Evolutionary conservation across 306 rosid genomes (phyloP).

Genomic region (Gynostemma pentaphyllum): DNA sequence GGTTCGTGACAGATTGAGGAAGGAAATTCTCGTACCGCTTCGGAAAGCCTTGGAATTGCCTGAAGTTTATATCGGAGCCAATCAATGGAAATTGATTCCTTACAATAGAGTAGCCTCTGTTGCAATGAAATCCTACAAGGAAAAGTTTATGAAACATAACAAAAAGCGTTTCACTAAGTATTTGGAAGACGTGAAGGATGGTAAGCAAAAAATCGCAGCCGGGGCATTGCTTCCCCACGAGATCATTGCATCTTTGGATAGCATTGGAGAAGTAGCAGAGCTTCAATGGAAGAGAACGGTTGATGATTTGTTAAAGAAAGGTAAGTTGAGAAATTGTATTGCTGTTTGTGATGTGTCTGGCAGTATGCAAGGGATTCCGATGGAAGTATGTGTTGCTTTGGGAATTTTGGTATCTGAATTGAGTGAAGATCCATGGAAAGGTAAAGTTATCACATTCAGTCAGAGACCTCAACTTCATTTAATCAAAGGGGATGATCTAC

Average conservation of each 20-base stretch:
- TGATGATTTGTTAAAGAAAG: constrained; percentile 19
- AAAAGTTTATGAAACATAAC: constrained; percentile 15
- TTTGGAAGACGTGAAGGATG: constrained; percentile 14
- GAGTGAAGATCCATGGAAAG: constrained; percentile 36
- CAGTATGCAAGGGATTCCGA: constrained; percentile 20
- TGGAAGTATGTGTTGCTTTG: constrained; percentile 27
- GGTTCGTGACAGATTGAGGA: too few species aligned
- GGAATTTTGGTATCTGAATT: constrained; percentile 29
- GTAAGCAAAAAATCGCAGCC: constrained; percentile 25
- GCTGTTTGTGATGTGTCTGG: constrained; percentile 31
- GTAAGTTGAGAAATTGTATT: constrained; percentile 23
- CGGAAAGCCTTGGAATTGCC: too few species aligned
- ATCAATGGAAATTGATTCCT: too few species aligned
- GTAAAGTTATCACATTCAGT: constrained; percentile 27
- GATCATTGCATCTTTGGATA: constrained; percentile 12
- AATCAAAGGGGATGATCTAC: constrained; percentile 16
- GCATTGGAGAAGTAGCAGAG: constrained; percentile 18
- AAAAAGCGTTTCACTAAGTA: constrained; percentile 19
- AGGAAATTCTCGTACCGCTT: background rate
- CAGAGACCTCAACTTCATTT: constrained; percentile 18
- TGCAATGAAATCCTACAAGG: constrained; percentile 27
- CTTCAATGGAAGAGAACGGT: constrained; percentile 34
- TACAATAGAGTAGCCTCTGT: too few species aligned
- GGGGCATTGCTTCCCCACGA: constrained; percentile 38
- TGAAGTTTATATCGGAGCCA: too few species aligned